A percentile compares a stretch with the other conserved stretches of the same genome.
Evolutionary conservation across 225 moss, liverwort and hornwort species (phyloP).

Genomic region (Marchantia paleacea): DNA sequence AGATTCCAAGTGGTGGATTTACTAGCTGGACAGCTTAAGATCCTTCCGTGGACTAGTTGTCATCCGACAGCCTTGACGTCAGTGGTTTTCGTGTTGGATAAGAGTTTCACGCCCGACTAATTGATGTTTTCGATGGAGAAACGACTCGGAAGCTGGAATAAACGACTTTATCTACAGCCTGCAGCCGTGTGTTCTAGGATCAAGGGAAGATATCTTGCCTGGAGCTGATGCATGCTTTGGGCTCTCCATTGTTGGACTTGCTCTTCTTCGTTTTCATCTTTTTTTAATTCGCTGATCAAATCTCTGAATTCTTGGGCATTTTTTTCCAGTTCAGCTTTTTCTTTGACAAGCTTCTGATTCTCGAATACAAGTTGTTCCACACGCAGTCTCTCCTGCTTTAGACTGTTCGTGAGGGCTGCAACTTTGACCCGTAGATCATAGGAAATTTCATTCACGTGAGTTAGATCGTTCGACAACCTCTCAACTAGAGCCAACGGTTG

Average conservation of each 20-base stretch:
- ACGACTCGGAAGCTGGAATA: no score
- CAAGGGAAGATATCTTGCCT: slow-evolving; percentile 30
- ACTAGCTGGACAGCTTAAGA: no score
- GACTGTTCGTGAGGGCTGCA: slow-evolving; percentile 39
- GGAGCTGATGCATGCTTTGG: slow-evolving; percentile 79
- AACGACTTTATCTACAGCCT: no score
- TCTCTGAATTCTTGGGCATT: slow-evolving; percentile 42
- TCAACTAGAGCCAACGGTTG: slow-evolving; percentile 56
- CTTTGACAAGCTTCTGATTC: slow-evolving; percentile 50
- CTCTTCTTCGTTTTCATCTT: slow-evolving; percentile 51
- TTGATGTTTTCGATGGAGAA: no score
- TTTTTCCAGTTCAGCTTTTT: slow-evolving; percentile 45
- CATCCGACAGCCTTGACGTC: no score
- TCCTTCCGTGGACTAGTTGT: no score
- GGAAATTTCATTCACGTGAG: slow-evolving; percentile 58
- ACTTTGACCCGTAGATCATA: slow-evolving; percentile 55
- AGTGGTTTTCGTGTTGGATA: no score
- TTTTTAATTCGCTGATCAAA: slow-evolving; percentile 19
- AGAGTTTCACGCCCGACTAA: no score
- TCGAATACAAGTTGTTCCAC: slow-evolving; percentile 50
- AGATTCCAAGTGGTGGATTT: no score
- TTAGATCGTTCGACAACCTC: slow-evolving; percentile 62
- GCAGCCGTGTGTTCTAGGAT: background rate
- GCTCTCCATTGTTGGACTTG: slow-evolving; percentile 80
- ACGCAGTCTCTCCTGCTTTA: slow-evolving; percentile 51